These are phyloP conservation scores for Lathyrus sativus DNA, from an alignment of 306 rosid genomes.

Conservation along the genomic window DNA sequence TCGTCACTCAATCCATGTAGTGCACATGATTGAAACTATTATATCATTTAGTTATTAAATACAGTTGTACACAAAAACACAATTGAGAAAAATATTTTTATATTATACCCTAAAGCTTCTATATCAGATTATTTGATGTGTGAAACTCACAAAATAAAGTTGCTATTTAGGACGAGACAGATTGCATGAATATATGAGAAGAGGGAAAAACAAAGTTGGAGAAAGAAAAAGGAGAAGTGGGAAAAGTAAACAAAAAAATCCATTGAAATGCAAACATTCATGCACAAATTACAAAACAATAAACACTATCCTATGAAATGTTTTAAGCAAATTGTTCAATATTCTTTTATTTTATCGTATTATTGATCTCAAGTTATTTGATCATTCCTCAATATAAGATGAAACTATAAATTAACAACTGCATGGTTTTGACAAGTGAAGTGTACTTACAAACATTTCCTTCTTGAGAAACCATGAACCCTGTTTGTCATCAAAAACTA, in stretches of 20 bases:
- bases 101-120: background rate
- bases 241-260: background rate
- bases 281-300: background rate
- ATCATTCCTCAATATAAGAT: constrained; percentile 29
- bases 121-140: background rate
- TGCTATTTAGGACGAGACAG: background rate
- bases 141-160: background rate
- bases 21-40: constrained; percentile 18
- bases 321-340: constrained; percentile 5
- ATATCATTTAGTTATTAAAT: constrained; percentile 5
- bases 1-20: background rate
- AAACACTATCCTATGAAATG: background rate
- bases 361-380: constrained; percentile 8
- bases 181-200: background rate
- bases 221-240: background rate
- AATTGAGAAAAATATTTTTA: constrained; percentile 5
- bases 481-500: constrained; percentile 54
- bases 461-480: constrained; percentile 72
- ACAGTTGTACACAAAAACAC: background rate
- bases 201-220: background rate
- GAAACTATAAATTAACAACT: constrained; percentile 11
- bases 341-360: background rate
- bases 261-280: background rate
- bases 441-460: constrained; percentile 77
- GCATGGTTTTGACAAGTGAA: constrained; percentile 20